phyloP scores from a whole-genome alignment of 768 basidiomycete genomes.

The Favolaschia claudopus region DNA sequence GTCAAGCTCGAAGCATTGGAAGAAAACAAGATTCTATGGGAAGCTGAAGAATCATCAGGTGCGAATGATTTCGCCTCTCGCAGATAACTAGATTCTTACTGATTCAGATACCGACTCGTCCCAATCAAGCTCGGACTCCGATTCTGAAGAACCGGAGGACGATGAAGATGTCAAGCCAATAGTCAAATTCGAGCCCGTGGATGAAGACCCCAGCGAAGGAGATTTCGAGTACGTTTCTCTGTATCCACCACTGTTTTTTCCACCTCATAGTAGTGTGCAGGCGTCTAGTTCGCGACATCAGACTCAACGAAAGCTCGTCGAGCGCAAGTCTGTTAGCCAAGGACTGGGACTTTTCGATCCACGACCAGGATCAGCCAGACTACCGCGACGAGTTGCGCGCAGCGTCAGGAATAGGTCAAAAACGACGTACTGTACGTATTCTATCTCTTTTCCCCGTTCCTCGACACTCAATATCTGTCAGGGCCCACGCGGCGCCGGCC shows the following conservation, averaged over 20 bases:
- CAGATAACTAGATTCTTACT: slow-evolving; percentile 7
- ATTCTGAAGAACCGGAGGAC: slow-evolving; percentile 8
- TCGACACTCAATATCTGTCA: slow-evolving; percentile 32
- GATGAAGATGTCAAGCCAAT: slow-evolving; percentile 10
- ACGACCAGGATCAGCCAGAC: slow-evolving; percentile 69
- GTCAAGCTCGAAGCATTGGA: slow-evolving; percentile 24
- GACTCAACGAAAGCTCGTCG: slow-evolving; percentile 55
- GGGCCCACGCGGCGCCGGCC: slow-evolving; percentile 56
- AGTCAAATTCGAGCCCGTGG: neutral
- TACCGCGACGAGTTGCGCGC: slow-evolving; percentile 77
- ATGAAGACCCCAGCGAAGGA: slow-evolving; percentile 44
- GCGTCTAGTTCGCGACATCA: slow-evolving; percentile 73
- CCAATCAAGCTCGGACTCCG: neutral
- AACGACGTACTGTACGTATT: slow-evolving; percentile 53
- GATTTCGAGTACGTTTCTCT: slow-evolving; percentile 59
- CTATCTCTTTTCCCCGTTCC: neutral
- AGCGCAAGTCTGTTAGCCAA: slow-evolving; percentile 57
- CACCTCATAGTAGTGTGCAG: slow-evolving; percentile 41
- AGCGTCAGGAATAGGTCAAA: slow-evolving; percentile 75
- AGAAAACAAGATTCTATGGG: slow-evolving; percentile 6
- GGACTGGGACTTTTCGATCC: slow-evolving; percentile 79
- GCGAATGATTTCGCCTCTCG: neutral
- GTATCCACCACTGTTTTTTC: neutral
- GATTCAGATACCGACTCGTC: slow-evolving; percentile 11
- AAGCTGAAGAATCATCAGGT: neutral